Evolutionary conservation across 192 early-diverging fungal genomes (phyloP).

Genomic region (Phlyctochytrium arcticum): DNA sequence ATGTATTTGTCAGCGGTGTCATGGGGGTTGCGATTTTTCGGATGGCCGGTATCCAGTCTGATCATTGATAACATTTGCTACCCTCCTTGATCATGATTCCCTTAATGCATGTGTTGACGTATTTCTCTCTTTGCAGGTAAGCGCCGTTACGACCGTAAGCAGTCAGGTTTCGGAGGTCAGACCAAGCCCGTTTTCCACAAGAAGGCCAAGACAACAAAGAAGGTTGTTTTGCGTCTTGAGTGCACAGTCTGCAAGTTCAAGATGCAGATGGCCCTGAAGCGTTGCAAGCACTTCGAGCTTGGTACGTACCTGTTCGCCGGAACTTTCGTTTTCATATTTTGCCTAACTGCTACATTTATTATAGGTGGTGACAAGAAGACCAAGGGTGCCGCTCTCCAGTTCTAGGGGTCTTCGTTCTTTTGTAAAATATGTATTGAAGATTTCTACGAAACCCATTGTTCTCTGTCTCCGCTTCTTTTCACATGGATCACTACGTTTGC

Average conservation of each 20-base stretch:
- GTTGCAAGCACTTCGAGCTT: slow-evolving; percentile 99
- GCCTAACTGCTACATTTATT: neutral
- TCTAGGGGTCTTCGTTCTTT: slow-evolving; percentile 70
- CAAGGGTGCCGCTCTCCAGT: slow-evolving; percentile 80
- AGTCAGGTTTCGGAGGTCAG: slow-evolving; percentile 99
- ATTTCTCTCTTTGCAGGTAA: slow-evolving; percentile 35
- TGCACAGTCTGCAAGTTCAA: slow-evolving; percentile 99
- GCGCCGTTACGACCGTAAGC: slow-evolving; percentile 88
- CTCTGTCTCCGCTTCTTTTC: too few relatives aligned
- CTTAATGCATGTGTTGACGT: neutral
- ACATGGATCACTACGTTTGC: too few relatives aligned
- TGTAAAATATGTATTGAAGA: too few relatives aligned
- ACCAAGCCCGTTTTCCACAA: slow-evolving; percentile 99
- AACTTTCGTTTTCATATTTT: neutral
- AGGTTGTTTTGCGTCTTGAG: slow-evolving; percentile 97
- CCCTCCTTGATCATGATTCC: too few relatives aligned
- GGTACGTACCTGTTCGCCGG: slow-evolving; percentile 37
- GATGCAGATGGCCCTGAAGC: slow-evolving; percentile 95
- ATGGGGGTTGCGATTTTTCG: neutral
- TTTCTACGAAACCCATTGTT: too few relatives aligned
- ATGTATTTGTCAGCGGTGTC: too few relatives aligned
- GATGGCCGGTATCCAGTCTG: too few relatives aligned
- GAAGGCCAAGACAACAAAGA: slow-evolving; percentile 99
- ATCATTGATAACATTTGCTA: too few relatives aligned
- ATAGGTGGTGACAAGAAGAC: slow-evolving; percentile 91